Base-by-base conservation (phyloP, 345 rosid species). In the Sisymbrium altissimum region DNA sequence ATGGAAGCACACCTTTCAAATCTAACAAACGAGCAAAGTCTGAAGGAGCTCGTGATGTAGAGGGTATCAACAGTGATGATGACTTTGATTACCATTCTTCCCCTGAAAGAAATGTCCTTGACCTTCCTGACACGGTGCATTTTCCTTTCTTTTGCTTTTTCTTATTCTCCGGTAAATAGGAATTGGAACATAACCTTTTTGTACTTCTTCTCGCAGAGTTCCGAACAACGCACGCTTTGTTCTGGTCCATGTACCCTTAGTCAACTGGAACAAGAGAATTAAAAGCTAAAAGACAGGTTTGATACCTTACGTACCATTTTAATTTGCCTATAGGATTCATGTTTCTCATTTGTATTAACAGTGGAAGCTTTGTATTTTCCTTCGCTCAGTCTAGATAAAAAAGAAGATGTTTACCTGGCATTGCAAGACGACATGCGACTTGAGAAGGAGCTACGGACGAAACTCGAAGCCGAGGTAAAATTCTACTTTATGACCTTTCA, bases 191-290 rank as follows among this genome's bases (percentile, higher is more conserved):
- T 35, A 35, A 44, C 17, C 36, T 5, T 36, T 17, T 67, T 62
- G 29, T 25, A 73, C 39, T 43, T 70, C 19, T 19, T 60, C 23
- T 71, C 11, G 44, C 83, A 86, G 89, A 83, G 53, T 29, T 15
- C 10, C 1, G 76, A 73, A 35, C 48, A 11, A 53, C 72, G 50
- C 17, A 64, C 30, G 78, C 33, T 70, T 25, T 57, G 29, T 35
- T 64, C 81, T 35, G 71, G 73, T 81, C 36, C 71, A 30, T 50
- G 32, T 57, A 75, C 66, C n/a, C 59, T 86, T 43, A 79, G 66
- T 36, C 60, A 59, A 72, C 69, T 94, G 71, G 86, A 81, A 40
- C 85, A 80, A 79, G 96, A 93, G 79, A 93, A 84, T 57, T 66
- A 35, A 25, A 81, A 66, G 62, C 80, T 91, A n/a, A 86, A 43